Evolutionary conservation across 805 yeast species (phyloP), one percentile per base, ranked within the genome.

Genomic region (Kregervanrija fluxuum): DNA sequence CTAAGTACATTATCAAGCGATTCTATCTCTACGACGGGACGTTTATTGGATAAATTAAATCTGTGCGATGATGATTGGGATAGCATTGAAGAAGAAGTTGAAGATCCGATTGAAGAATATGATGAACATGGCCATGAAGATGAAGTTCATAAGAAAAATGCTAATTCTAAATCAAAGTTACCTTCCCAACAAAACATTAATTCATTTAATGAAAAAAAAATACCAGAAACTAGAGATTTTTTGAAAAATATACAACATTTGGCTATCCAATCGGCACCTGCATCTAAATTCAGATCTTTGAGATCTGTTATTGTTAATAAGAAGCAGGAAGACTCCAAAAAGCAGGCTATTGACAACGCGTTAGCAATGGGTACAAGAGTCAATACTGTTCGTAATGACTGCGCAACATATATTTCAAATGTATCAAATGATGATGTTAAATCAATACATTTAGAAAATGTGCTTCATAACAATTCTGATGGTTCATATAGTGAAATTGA

Each of bases 31-130:
- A 59, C 65, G 2, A 59, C 63, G 3, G 67, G 64, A 1, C 47
- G 68, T 42, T 48, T 65, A 8, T 47, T 65, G 14, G 68, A 63
- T 36, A 62, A 56, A 39, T 41, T 65, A 13, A 59, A 57, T 15
- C 48, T 65, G 11, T 54, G 59, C 13, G 68, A 65, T 17, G 62
- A 55, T 10, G 67, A 61, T 13, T 53, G 55, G 56, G 49, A 49
- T 37, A 51, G 54, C 34, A 48, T 38, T 15, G 49, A 45, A 28
- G 40, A 44, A 22, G 28, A 22, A 22, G 28, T 6, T 22, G 28
- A 22, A 6, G 28, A 22, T 22, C 6, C 28, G 4, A 6, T 5
- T 22, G 8, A 22, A 22, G 28, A 4, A 4, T 5, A 6, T 5
- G 28, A 22, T 22, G 28, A 22, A 22, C 6, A 22, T 22, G 6